These are phyloP conservation scores for Xylaria venustula DNA, from an alignment of 495 filamentous ascomycete genomes.

Conservation along the genomic window DNA sequence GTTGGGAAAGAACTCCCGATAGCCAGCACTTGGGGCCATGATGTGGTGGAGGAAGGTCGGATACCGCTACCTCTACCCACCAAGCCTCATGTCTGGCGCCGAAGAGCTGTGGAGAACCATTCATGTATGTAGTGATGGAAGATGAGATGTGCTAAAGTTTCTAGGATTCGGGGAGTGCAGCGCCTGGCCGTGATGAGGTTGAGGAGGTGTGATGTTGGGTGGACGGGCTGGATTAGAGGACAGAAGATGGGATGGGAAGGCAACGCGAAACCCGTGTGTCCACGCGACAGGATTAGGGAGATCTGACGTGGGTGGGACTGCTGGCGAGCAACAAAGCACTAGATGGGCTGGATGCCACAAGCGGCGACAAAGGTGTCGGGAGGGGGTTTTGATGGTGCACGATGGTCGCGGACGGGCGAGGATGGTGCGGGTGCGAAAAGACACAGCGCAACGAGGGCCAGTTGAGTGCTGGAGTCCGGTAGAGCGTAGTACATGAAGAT, in stretches of 20 bases:
- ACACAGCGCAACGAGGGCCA: slow-evolving; percentile 13
- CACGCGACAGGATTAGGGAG: slow-evolving; percentile 38
- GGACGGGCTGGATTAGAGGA: background rate
- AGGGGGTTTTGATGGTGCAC: slow-evolving; percentile 10
- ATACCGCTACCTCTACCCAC: slow-evolving; percentile 46
- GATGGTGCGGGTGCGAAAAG: slow-evolving; percentile 5
- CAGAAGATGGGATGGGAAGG: slow-evolving; percentile 17
- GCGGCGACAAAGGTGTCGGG: slow-evolving; percentile 1
- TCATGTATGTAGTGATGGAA: slow-evolving; percentile 34
- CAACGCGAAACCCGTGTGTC: slow-evolving; percentile 34
- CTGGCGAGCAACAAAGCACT: slow-evolving; percentile 18
- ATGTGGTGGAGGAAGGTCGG: slow-evolving; percentile 53
- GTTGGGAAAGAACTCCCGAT: slow-evolving; percentile 87
- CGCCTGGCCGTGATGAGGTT: slow-evolving; percentile 2
- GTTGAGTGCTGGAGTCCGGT: slow-evolving; percentile 17
- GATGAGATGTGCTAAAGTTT: slow-evolving; percentile 4
- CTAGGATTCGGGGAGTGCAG: background rate
- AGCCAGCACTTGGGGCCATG: slow-evolving; percentile 75
- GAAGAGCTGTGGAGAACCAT: slow-evolving; percentile 39
- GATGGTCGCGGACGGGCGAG: slow-evolving; percentile 8
- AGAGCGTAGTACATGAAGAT: slow-evolving; percentile 18
- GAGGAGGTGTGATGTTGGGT: slow-evolving; percentile 1
- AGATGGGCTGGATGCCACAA: slow-evolving; percentile 7
- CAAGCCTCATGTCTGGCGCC: slow-evolving; percentile 54
- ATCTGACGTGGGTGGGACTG: slow-evolving; percentile 37